Evolutionary conservation across 805 yeast genomes (phyloP).

Genomic region (Cyberlindnera japonica): DNA sequence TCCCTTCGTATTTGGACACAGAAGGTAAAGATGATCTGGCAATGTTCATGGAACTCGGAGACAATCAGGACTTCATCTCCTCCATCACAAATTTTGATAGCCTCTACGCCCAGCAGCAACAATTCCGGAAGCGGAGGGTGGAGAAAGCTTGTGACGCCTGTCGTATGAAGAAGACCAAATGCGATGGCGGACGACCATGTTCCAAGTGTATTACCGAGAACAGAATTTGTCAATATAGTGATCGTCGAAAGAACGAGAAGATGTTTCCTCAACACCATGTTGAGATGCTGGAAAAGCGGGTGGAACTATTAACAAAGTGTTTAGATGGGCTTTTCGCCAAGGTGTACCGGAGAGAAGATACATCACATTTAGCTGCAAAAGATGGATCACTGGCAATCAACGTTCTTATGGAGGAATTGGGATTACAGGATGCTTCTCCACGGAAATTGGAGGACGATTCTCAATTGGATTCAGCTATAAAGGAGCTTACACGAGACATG

Average conservation of each 20-base stretch:
- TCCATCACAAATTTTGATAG: no score
- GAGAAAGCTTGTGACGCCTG: slow-evolving; percentile 66
- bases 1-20: no score
- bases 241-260: slow-evolving; percentile 48
- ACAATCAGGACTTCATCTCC: no score
- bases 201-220: slow-evolving; percentile 51
- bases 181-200: slow-evolving; percentile 62
- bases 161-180: slow-evolving; percentile 58
- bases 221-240: slow-evolving; percentile 56
- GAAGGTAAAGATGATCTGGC: no score
- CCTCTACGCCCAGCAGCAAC: neutral
- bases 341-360: neutral
- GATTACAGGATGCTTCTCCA: neutral
- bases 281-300: slow-evolving; percentile 56
- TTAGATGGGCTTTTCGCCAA: slow-evolving; percentile 34
- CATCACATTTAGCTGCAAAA: neutral
- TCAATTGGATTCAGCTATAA: no score
- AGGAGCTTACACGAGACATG: no score
- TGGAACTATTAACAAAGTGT: slow-evolving; percentile 48
- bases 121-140: slow-evolving; percentile 39
- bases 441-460: no score
- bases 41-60: no score
- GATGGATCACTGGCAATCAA: slow-evolving; percentile 5
- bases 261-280: slow-evolving; percentile 58
- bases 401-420: slow-evolving; percentile 3